Evolutionary conservation across 192 early-diverging fungal genomes (phyloP), one percentile per base, ranked within the genome.

Genomic region (Coemansia sp.): DNA sequence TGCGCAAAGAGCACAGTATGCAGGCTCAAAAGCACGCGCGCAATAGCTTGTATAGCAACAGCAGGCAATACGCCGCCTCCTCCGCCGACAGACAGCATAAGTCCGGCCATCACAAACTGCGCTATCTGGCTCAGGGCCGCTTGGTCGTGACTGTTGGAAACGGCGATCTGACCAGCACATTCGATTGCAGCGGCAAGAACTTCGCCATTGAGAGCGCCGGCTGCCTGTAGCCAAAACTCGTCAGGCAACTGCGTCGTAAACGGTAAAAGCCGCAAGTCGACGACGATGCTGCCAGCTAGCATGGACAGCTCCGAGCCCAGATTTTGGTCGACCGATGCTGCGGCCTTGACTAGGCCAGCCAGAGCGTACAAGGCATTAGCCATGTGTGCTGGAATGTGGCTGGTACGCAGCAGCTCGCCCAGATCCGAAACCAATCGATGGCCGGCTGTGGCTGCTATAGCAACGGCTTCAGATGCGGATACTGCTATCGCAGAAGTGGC

Each of bases 161-260:
- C n/a, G 8, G 64, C 60, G 14, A 62, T 53, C 17, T 66, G 60
- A 12, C 62, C 64, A 6, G n/a, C 57, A 35, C 74, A 77, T 37
- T 77, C 74, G n/a, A 77, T 42, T 1, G 74, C 68, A 14, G 74
- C 74, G 3, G 64, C 64, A 10, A 67, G 57, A 11, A 77, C 64
- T n/a, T 59, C 73, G 6, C 43, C 63, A 14, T 65, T 65, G 46
- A 12, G 40, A 9, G 39, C 11, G 0, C 35, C 32, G 20, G 70
- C 70, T 29, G n/a, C 47, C 19, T 49, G 25, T 31, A 32, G 39
- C 71, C 71, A 73, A 42, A 73, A 66, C 3, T 47, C 71, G 27
- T 54, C 63, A 0, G 59, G 45, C 1, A 62, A 29, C 47, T 36
- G 31, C 17, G 47, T 5, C 9, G 51, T 31, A 9, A 38, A 59